Evolutionary conservation across 192 early-diverging fungal genomes (phyloP).

Genomic region (Backusella morwellensis): DNA sequence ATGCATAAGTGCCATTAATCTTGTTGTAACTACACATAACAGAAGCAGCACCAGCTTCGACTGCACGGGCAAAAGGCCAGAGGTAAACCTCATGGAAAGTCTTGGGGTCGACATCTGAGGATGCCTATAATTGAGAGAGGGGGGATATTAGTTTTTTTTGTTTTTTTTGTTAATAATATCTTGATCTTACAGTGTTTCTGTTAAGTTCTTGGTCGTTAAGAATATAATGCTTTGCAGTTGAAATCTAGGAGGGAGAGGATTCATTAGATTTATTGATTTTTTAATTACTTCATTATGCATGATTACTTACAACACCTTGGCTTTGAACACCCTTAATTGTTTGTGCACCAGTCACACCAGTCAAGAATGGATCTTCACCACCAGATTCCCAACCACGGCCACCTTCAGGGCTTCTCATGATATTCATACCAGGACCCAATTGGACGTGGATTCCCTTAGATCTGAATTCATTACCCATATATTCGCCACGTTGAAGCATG

Average conservation of each 20-base stretch:
- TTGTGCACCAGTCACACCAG: conserved; percentile 13
- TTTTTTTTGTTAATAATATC: background rate
- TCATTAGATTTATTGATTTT: background rate
- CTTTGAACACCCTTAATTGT: conserved; percentile 30
- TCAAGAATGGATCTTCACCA: conserved; percentile 33
- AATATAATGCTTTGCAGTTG: conserved; percentile 33
- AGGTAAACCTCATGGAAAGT: conserved; percentile 62
- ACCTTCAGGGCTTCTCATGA: conserved; percentile 15
- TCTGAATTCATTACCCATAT: conserved; percentile 54
- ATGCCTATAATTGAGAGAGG: background rate
- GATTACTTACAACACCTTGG: conserved; percentile 23
- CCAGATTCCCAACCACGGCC: conserved; percentile 25
- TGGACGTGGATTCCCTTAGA: conserved; percentile 55
- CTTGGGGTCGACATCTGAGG: conserved; percentile 49
- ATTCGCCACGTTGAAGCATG: conserved; percentile 42
- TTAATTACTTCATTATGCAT: background rate
- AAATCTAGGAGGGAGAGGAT: conserved; percentile 15
- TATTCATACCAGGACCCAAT: conserved; percentile 43
- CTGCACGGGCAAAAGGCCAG: conserved; percentile 52
- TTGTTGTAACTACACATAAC: conserved; percentile 65
- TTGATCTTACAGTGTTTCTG: conserved; percentile 14
- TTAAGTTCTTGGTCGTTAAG: conserved; percentile 30
- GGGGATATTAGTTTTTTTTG: background rate
- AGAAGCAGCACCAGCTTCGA: conserved; percentile 53
- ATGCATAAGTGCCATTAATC: conserved; percentile 56